Evolutionary conservation across 1,284 basidiomycete species (phyloP).

Genomic region (Cryptococcus deneoformans): DNA sequence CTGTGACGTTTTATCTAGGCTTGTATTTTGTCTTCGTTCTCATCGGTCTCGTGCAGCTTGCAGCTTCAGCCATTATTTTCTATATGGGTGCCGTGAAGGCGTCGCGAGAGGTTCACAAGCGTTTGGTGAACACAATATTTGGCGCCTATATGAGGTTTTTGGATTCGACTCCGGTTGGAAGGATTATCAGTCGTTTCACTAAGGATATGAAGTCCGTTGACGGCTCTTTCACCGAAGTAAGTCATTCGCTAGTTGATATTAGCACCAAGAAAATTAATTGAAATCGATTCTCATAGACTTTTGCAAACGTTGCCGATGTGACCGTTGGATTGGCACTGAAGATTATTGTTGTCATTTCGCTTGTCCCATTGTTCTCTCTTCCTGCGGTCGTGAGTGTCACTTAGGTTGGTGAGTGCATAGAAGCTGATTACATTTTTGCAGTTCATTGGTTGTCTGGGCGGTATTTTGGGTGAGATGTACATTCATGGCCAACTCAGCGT

Average conservation of each 20-base stretch:
- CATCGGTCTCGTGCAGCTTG: constrained; percentile 30
- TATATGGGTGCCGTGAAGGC: constrained; percentile 55
- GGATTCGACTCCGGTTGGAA: constrained; percentile 60
- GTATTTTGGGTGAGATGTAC: constrained; percentile 53
- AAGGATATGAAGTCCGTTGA: constrained; percentile 57
- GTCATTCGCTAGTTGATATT: background rate
- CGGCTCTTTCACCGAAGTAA: constrained; percentile 40
- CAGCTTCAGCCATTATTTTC: constrained; percentile 43
- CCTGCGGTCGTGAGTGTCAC: background rate
- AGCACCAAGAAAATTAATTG: background rate
- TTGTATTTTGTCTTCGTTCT: constrained; percentile 52
- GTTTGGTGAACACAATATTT: constrained; percentile 59
- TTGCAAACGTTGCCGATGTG: constrained; percentile 41
- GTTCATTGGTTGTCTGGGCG: constrained; percentile 53
- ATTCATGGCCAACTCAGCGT: constrained; percentile 72
- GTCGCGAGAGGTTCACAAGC: constrained; percentile 58
- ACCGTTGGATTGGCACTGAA: constrained; percentile 50
- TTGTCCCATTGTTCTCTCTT: constrained; percentile 53
- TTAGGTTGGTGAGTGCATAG: background rate
- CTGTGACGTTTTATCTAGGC: constrained; percentile 52
- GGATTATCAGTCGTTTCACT: constrained; percentile 60
- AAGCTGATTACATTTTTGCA: background rate
- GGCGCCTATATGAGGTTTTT: constrained; percentile 60
- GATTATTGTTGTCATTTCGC: constrained; percentile 53
- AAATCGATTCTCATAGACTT: constrained; percentile 26